A percentile compares a stretch with the other conserved stretches of the same genome.
Evolutionary conservation across 2,329 filamentous ascomycete species (phyloP).

Genomic region (Thelonectria olida): DNA sequence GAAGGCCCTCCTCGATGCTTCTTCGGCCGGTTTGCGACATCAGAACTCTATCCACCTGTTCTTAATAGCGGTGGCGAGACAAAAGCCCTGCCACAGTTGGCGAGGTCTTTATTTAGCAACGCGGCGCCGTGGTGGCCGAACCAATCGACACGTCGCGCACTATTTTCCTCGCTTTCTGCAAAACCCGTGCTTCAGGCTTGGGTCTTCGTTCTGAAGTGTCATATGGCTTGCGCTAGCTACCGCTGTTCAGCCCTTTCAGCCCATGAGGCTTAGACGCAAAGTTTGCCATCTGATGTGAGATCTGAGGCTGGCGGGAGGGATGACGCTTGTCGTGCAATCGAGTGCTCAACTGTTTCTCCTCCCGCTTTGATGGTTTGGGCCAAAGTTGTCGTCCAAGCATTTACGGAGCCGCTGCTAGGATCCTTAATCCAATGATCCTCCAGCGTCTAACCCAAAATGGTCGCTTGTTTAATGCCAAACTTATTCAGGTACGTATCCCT

Average conservation of each 20-base stretch:
- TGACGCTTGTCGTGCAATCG: constrained; percentile 12
- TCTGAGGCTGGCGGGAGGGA: constrained; percentile 7
- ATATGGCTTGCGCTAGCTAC: not conserved
- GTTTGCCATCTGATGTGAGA: constrained; percentile 17
- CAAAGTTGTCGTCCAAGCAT: not conserved
- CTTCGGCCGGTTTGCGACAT: not conserved
- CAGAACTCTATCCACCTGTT: not conserved
- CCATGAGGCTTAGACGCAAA: constrained; percentile 11
- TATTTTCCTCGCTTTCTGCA: not conserved
- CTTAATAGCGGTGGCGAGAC: constrained; percentile 7
- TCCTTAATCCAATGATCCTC: constrained; percentile 3
- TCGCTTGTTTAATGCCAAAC: not conserved
- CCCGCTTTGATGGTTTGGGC: not conserved
- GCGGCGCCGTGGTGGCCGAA: constrained; percentile 12
- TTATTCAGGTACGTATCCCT: not conserved
- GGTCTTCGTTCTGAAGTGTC: too few species aligned
- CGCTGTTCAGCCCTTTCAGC: not conserved
- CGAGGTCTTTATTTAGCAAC: constrained; percentile 22
- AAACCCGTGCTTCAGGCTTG: not conserved
- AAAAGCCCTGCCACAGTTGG: not conserved
- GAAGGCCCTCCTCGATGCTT: not conserved
- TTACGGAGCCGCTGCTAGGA: not conserved
- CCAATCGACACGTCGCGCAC: constrained; percentile 1
- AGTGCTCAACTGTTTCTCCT: not conserved
- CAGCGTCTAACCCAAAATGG: constrained; percentile 6